Conservation (phyloP, 768 basidiomycete genomes). For the Boletus sp. region DNA sequence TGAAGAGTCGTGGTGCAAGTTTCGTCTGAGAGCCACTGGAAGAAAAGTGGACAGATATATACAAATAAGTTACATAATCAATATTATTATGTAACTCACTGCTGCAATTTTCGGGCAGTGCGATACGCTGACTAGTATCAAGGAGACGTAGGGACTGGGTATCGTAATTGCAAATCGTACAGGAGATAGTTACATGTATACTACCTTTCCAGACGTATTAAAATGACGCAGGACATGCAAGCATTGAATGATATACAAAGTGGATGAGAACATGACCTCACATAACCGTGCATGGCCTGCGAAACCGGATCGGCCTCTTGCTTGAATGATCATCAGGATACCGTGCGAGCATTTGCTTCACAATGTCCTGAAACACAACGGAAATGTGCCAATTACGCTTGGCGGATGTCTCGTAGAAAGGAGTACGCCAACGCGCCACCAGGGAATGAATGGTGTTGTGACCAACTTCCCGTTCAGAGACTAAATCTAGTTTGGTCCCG, state of each 20-base stretch:
- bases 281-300: slow-evolving; percentile 37
- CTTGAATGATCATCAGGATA: slow-evolving; percentile 49
- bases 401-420: slow-evolving; percentile 85
- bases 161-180: slow-evolving; percentile 8
- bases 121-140: no score
- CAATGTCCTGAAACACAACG: slow-evolving; percentile 75
- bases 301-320: slow-evolving; percentile 28
- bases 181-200: slow-evolving; percentile 7
- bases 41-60: slow-evolving; percentile 13
- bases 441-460: slow-evolving; percentile 60
- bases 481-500: slow-evolving; percentile 81
- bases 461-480: slow-evolving; percentile 76
- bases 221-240: background rate
- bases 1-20: slow-evolving; percentile 23
- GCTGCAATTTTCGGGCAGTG: background rate
- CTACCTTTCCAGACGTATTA: slow-evolving; percentile 2
- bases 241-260: slow-evolving; percentile 7
- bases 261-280: slow-evolving; percentile 20
- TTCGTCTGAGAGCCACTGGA: slow-evolving; percentile 7
- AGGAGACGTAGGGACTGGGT: background rate
- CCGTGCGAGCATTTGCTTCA: slow-evolving; percentile 67
- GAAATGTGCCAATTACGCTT: slow-evolving; percentile 78
- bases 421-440: slow-evolving; percentile 64
- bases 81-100: slow-evolving; percentile 4
- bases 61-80: slow-evolving; percentile 10